Percentiles rank a stretch among this genome's conserved stretches.
Evolutionary conservation across 805 yeast genomes (phyloP).

Genomic region (Suhomyces canberraensis): DNA sequence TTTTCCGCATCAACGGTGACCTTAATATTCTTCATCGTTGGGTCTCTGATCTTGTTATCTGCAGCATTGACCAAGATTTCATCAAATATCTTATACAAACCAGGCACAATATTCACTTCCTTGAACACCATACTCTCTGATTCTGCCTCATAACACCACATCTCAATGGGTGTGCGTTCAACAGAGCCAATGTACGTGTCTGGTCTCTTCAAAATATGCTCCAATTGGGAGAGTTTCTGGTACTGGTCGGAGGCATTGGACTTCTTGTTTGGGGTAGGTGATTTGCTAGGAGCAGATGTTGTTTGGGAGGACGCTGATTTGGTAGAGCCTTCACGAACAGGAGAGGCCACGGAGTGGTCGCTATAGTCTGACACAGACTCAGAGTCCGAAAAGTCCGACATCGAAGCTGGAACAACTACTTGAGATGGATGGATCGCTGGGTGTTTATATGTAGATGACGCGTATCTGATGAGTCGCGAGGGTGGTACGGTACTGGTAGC

Average conservation of each 20-base stretch:
- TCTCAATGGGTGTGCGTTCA: conserved; percentile 70
- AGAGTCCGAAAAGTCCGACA: conserved; percentile 7
- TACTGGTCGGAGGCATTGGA: conserved; percentile 65
- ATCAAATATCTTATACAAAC: conserved; percentile 92
- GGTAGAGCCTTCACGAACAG: neutral
- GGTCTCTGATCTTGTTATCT: conserved; percentile 94
- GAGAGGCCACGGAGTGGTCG: neutral
- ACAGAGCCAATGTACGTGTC: conserved; percentile 97
- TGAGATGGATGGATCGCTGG: too few species aligned
- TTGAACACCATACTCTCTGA: conserved; percentile 44
- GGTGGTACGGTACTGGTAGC: too few species aligned
- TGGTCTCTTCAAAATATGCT: conserved; percentile 94
- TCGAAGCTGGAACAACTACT: too few species aligned
- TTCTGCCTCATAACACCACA: conserved; percentile 74
- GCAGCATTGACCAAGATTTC: conserved; percentile 98
- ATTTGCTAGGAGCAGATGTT: neutral
- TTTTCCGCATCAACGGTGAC: conserved; percentile 78
- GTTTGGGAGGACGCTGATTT: neutral
- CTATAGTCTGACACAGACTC: conserved; percentile 1
- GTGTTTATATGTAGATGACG: too few species aligned
- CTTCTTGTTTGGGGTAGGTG: conserved; percentile 7
- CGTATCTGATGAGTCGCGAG: too few species aligned
- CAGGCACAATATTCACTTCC: conserved; percentile 87
- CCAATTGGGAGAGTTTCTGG: conserved; percentile 91
- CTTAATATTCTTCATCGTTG: conserved; percentile 78